Evolutionary conservation across 441 rosid genomes (phyloP).

Genomic region (Pelargonium citronellum): DNA sequence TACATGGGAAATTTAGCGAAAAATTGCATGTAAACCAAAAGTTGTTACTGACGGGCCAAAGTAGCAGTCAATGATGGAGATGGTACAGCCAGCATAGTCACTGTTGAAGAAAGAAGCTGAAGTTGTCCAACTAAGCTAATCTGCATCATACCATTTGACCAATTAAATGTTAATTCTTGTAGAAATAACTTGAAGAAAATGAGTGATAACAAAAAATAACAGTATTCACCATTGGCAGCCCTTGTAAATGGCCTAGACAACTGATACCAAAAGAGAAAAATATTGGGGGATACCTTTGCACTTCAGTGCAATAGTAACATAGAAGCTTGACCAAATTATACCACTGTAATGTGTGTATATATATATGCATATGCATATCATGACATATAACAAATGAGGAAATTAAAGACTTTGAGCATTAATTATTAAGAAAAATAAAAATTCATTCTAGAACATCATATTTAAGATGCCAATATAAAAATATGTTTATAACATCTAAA

Average conservation of each 20-base stretch:
- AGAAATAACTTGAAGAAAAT: constrained; percentile 21
- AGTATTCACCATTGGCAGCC: constrained; percentile 17
- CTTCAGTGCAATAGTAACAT: constrained; percentile 11
- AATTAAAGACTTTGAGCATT: too few species aligned
- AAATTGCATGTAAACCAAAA: constrained; percentile 7
- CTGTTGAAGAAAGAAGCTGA: constrained; percentile 91
- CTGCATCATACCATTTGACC: constrained; percentile 46
- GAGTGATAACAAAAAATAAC: constrained; percentile 19
- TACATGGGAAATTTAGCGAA: too few species aligned
- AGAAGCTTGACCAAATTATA: constrained; percentile 7
- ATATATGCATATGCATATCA: constrained; percentile 7
- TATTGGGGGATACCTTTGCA: constrained; percentile 14
- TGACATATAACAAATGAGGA: not conserved
- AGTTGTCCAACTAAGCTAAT: constrained; percentile 75
- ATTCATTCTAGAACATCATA: too few species aligned
- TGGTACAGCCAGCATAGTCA: constrained; percentile 91
- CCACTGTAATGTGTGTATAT: constrained; percentile 5
- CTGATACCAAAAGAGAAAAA: constrained; percentile 15
- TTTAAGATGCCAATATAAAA: too few species aligned
- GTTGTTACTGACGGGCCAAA: constrained; percentile 75
- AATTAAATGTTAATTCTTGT: constrained; percentile 15
- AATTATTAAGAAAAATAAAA: too few species aligned
- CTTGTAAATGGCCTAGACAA: constrained; percentile 20
- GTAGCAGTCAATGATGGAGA: constrained; percentile 92
- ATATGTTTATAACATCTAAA: too few species aligned